Evolutionary conservation across 1,139 yeast species (phyloP).

Genomic region (Saccharomycopsis phalli): DNA sequence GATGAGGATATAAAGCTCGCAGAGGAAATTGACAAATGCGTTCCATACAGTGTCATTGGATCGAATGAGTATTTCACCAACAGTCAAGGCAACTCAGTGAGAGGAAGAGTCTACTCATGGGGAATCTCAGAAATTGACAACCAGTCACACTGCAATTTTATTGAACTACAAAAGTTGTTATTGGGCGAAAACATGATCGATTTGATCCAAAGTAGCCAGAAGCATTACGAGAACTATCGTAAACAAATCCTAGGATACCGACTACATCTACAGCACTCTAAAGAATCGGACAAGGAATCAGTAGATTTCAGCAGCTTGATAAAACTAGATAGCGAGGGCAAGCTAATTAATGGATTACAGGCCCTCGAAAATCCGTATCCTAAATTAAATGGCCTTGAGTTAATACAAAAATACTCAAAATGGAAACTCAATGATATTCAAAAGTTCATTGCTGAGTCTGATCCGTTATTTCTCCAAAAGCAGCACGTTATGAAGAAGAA

Average conservation of each 20-base stretch:
- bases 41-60: constrained; percentile 58
- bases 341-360: constrained; percentile 22
- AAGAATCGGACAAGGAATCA: constrained; percentile 11
- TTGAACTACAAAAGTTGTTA: constrained; percentile 41
- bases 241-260: constrained; percentile 35
- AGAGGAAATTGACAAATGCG: constrained; percentile 28
- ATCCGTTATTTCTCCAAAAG: constrained; percentile 40
- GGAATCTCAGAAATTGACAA: constrained; percentile 68
- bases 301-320: constrained; percentile 22
- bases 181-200: constrained; percentile 51
- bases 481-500: constrained; percentile 38
- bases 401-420: constrained; percentile 33
- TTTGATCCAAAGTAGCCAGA: constrained; percentile 47
- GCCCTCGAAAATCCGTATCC: constrained; percentile 24
- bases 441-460: constrained; percentile 34
- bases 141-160: constrained; percentile 56
- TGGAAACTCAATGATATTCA: constrained; percentile 34
- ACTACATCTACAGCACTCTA: constrained; percentile 27
- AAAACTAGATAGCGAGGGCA: constrained; percentile 22
- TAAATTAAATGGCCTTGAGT: constrained; percentile 27
- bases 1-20: constrained; percentile 31
- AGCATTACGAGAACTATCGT: constrained; percentile 48
- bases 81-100: constrained; percentile 33
- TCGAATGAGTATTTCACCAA: constrained; percentile 32
- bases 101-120: constrained; percentile 68